These are phyloP conservation scores for Gamsiella multidivaricata DNA, from an alignment of 192 early-diverging fungal species.

Conservation along the genomic window DNA sequence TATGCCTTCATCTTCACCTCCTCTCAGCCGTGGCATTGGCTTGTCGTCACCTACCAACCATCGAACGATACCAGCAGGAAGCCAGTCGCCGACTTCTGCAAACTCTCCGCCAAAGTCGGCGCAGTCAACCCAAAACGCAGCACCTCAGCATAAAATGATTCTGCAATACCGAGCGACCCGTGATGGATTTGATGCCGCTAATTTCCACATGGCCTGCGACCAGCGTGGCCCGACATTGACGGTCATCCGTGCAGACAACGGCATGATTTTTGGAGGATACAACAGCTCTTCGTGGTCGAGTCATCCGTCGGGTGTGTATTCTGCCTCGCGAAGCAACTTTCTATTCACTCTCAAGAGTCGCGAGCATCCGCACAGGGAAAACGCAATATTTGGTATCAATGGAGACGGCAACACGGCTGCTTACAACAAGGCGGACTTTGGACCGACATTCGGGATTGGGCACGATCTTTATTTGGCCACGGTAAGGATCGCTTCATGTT, in stretches of 20 bases:
- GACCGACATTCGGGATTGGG: conserved; percentile 47
- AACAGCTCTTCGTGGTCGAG: conserved; percentile 49
- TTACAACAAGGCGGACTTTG: conserved; percentile 42
- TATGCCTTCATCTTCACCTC: background rate
- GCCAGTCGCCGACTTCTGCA: background rate
- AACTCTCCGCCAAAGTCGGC: background rate
- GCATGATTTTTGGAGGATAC: conserved; percentile 44
- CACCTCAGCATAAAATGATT: conserved; percentile 16
- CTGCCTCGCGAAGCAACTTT: conserved; percentile 38
- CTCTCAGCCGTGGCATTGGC: background rate
- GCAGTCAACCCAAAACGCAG: background rate
- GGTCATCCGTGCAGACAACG: conserved; percentile 33
- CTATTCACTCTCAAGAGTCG: conserved; percentile 35
- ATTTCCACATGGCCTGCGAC: conserved; percentile 47
- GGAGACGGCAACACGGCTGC: conserved; percentile 43
- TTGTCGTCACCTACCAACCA: background rate
- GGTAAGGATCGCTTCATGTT: conserved; percentile 14
- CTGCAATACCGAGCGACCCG: conserved; percentile 40
- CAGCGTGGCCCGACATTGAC: conserved; percentile 47
- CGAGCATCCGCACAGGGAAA: conserved; percentile 23
- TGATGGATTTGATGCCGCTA: conserved; percentile 42
- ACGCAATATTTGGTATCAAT: conserved; percentile 27
- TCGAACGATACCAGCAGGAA: background rate
- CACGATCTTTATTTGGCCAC: conserved; percentile 45
- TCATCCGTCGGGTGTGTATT: conserved; percentile 46